Base-by-base conservation (phyloP, 106 monocot genomes). In the Dioscorea zingiberensis region DNA sequence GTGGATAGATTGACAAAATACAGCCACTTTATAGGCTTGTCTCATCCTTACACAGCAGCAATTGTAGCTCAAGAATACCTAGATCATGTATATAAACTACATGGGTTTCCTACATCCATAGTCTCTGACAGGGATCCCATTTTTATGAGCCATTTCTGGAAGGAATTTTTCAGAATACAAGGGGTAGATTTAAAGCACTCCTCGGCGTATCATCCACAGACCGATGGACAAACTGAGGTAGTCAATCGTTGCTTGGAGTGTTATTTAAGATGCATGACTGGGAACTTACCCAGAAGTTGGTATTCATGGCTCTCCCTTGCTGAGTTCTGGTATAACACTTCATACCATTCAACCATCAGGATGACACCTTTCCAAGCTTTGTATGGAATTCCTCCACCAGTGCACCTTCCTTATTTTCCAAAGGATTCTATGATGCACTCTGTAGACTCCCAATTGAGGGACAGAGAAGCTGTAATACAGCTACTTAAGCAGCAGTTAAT, bases 291-390 rank as follows among this genome's bases (percentile, higher is more conserved):
- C 3, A 3, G 21, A 0, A 17, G 15, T 1, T 65, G 65, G 51
- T 3, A 17, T 25, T 2, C 1, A 4, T 27, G 24, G 15, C 46
- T 65, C 10, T 27, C 48, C 1, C n/a, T 14, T 2, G 65, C 65
- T 0, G 27, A 65, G 22, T 51, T 25, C 7, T 65, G 48, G 65
- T 51, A 65, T 25, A 65, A 65, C n/a, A 24, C 65, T 4, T 1
- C 23, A 2, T 51, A 27, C 25, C 65, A 65, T 17, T 8, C 0
- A 19, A 14, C 27, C 17, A 30, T 23, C 4, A 22, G 22, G 2
- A 47, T 45, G 22, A 21, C 64, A 2, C 47, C 64, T 2, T 47
- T 23, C 21, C n/a, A 64, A 19, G 45, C 47, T 0, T 38, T 64
- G 7, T 64, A 64, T 47, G 47, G 64, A 0, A 2, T 0, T 13